These are phyloP conservation scores for Pseudonitzschia multiseries DNA, from an alignment of 108 stramenopile species.

Conservation along the genomic window DNA sequence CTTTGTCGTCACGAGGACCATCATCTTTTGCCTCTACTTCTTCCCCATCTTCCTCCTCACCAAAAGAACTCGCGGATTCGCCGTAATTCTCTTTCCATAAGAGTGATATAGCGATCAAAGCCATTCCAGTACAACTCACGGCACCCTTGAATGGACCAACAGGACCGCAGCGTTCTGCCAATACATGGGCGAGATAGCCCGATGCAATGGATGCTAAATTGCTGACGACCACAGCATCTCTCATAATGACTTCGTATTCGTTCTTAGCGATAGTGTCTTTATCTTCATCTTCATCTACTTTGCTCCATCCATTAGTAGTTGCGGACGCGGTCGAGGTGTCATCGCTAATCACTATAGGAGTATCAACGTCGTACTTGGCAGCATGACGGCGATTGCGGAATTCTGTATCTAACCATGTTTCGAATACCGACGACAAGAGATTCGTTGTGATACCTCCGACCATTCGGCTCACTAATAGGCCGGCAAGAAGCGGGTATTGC, in stretches of 20 bases:
- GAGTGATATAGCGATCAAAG: conserved; percentile 37
- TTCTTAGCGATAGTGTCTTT: conserved; percentile 26
- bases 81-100: conserved; percentile 84
- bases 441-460: conserved; percentile 70
- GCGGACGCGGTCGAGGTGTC: neutral
- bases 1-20: neutral
- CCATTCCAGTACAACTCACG: conserved; percentile 55
- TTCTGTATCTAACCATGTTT: conserved; percentile 75
- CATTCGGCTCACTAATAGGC: conserved; percentile 59
- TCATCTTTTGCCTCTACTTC: neutral
- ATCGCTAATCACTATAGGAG: neutral
- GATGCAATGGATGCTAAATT: conserved; percentile 73
- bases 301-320: neutral
- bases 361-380: neutral
- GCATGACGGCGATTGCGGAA: conserved; percentile 37
- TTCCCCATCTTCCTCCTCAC: neutral
- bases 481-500: conserved; percentile 49
- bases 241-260: conserved; percentile 52
- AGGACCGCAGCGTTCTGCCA: conserved; percentile 54
- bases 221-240: conserved; percentile 58
- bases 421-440: conserved; percentile 63
- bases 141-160: conserved; percentile 81
- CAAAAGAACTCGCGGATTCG: neutral
- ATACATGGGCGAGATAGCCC: conserved; percentile 53
- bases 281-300: conserved; percentile 2